Base-by-base conservation (phyloP, 2,329 filamentous ascomycete species). In the Trichophyton simii region DNA sequence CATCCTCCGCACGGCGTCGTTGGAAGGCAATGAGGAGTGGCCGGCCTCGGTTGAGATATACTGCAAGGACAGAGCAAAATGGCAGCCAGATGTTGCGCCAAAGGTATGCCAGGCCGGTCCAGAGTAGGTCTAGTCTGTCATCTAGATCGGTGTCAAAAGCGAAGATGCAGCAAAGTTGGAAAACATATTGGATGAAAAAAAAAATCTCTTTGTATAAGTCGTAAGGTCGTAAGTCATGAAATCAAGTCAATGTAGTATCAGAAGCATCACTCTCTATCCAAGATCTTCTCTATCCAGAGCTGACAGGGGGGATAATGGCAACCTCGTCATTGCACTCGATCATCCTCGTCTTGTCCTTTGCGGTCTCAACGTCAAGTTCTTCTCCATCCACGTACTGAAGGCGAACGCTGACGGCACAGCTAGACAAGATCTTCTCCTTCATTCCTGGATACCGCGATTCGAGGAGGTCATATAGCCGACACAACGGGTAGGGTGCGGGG, bases 31-130 rank as follows among this genome's bases (percentile, higher is more conserved):
- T 54, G 75, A 77, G 67, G 73, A 75, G 25, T 80, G 82, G 67
- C 69, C 76, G 63, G 77, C 80, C 41, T 74, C 71, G 9, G 79
- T 79, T 1, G 80, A 83, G 73, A 81, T 83, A 65, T 83, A 77
- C 66, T 78, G 78, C 60, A 82, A 82, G 75, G 77, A 75, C 15
- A 75, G 75, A 65, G 70, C 79, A 66, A 66, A 65, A 13, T 83
- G 80, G 81, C 77, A 81, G 42, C 78, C 78, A 66, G 75, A 79
- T 72, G 73, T 81, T 67, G 79, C 78, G 3, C 44, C 44, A 15
- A 60, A 60, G 34, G 36, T 31, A 15, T 59, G 46, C 57, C 34
- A 46, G 42, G 57, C 38, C 7, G 38, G 31, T 11, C 55, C 55
- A 5, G 50, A 13, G 11, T 54, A 54, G 50, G 22, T 15, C 28